These are phyloP conservation scores for Podochytrium sp. DNA, from an alignment of 192 early-diverging fungal species.

Conservation along the genomic window DNA sequence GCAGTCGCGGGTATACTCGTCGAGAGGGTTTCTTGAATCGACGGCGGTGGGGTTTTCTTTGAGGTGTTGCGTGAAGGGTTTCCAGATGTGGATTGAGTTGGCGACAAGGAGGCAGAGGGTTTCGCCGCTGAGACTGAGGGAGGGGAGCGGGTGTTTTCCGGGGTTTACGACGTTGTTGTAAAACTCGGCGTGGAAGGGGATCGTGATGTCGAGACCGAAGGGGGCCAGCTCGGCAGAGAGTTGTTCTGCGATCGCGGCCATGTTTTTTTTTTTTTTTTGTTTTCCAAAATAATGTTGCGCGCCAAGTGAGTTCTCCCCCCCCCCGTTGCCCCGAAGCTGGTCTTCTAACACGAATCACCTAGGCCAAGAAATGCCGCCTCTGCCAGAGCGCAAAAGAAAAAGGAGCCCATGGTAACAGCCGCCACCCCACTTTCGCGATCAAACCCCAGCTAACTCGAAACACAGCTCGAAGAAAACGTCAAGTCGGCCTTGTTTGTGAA, in stretches of 20 bases:
- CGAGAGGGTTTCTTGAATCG: slow-evolving; percentile 1
- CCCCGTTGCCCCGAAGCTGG: background rate
- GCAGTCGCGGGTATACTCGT: background rate
- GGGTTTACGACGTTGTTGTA: background rate
- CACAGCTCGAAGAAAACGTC: slow-evolving; percentile 83
- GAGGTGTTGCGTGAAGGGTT: background rate
- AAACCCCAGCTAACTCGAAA: background rate
- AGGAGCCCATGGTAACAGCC: slow-evolving; percentile 62
- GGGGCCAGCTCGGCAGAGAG: background rate
- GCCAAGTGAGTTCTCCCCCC: slow-evolving; percentile 12
- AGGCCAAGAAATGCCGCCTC: slow-evolving; percentile 84
- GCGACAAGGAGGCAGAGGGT: slow-evolving; percentile 5
- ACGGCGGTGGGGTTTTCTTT: background rate
- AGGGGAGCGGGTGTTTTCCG: background rate
- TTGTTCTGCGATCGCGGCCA: background rate
- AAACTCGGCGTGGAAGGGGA: slow-evolving; percentile 6
- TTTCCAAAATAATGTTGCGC: slow-evolving; percentile 2
- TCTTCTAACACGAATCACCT: background rate
- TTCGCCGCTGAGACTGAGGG: background rate
- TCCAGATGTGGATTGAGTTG: background rate
- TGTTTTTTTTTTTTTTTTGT: slow-evolving; percentile 13
- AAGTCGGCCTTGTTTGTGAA: slow-evolving; percentile 91
- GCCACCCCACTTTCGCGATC: background rate
- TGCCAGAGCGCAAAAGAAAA: slow-evolving; percentile 82
- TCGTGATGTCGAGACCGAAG: background rate